Conservation (phyloP, 2,329 filamentous ascomycete genomes). For the Claviceps sp. region DNA sequence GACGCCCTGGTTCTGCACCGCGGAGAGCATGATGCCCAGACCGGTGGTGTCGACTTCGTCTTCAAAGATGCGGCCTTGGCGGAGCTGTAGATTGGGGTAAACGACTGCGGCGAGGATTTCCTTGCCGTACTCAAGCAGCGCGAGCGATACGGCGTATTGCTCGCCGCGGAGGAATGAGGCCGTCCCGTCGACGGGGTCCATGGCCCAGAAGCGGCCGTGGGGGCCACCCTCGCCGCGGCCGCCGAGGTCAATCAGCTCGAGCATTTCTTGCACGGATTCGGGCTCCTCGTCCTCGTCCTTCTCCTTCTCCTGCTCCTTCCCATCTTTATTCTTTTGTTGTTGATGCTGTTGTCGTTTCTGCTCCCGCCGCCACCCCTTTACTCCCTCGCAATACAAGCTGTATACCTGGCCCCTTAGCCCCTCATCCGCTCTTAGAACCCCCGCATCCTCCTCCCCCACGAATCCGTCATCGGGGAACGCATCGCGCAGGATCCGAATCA, state of each 20-base stretch:
- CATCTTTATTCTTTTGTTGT: not conserved
- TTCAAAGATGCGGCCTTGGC: slow-evolving; percentile 23
- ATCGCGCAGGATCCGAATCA: slow-evolving; percentile 41
- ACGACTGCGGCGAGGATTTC: slow-evolving; percentile 47
- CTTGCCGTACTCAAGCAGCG: slow-evolving; percentile 41
- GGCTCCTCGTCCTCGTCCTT: not conserved
- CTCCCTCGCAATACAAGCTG: slow-evolving; percentile 31
- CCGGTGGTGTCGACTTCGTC: slow-evolving; percentile 18
- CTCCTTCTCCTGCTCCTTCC: not conserved
- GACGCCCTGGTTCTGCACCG: slow-evolving; percentile 19
- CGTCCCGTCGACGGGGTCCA: slow-evolving; percentile 54
- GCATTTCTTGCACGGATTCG: slow-evolving; percentile 36
- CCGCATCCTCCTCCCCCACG: slow-evolving; percentile 47
- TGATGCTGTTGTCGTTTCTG: not conserved
- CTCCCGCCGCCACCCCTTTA: slow-evolving; percentile 6
- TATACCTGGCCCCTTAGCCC: slow-evolving; percentile 39
- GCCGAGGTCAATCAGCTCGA: slow-evolving; percentile 48
- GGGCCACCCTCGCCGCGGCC: slow-evolving; percentile 24
- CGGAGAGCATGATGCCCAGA: slow-evolving; percentile 23
- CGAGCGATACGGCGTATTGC: slow-evolving; percentile 50
- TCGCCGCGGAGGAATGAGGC: slow-evolving; percentile 45
- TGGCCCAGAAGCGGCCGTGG: slow-evolving; percentile 39
- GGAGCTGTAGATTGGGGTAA: slow-evolving; percentile 42
- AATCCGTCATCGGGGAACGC: slow-evolving; percentile 43
- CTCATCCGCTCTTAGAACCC: slow-evolving; percentile 34